Evolutionary conservation across 495 filamentous ascomycete species (phyloP).

Genomic region (Tuber calosporum): DNA sequence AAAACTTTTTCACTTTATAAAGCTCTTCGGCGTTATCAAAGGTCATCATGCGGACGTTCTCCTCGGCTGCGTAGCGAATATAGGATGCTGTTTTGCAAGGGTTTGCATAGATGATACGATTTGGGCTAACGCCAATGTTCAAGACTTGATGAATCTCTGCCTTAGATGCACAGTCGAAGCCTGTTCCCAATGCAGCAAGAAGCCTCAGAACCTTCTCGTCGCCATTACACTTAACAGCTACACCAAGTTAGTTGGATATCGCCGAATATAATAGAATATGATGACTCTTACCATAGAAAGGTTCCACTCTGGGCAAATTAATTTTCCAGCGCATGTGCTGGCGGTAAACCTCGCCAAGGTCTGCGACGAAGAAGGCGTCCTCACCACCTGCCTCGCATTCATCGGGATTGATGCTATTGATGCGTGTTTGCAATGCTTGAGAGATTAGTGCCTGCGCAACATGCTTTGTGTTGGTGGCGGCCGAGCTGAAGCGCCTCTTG

Average conservation of each 20-base stretch:
- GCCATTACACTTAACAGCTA: constrained; percentile 97
- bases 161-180: constrained; percentile 98
- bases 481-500: constrained; percentile 39
- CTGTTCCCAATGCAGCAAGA: constrained; percentile 77
- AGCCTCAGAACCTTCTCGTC: constrained; percentile 83
- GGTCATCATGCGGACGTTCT: constrained; percentile 94
- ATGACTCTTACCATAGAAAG: constrained; percentile 74
- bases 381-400: constrained; percentile 81
- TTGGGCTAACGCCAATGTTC: constrained; percentile 72
- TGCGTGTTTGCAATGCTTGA: constrained; percentile 70
- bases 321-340: constrained; percentile 98
- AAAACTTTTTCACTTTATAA: constrained; percentile 89
- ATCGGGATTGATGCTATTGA: constrained; percentile 74
- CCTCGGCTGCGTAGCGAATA: constrained; percentile 72
- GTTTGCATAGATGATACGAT: constrained; percentile 96
- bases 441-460: constrained; percentile 54
- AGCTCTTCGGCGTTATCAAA: constrained; percentile 98
- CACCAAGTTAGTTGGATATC: constrained; percentile 38
- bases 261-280: not conserved
- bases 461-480: constrained; percentile 20
- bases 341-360: constrained; percentile 96
- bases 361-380: constrained; percentile 95
- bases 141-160: constrained; percentile 88
- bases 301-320: constrained; percentile 85
- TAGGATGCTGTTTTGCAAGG: constrained; percentile 99